Percentiles rank a stretch among this genome's conserved stretches.
phyloP scores from a whole-genome alignment of 495 filamentous ascomycete genomes.

The Achaetomiella virescens region DNA sequence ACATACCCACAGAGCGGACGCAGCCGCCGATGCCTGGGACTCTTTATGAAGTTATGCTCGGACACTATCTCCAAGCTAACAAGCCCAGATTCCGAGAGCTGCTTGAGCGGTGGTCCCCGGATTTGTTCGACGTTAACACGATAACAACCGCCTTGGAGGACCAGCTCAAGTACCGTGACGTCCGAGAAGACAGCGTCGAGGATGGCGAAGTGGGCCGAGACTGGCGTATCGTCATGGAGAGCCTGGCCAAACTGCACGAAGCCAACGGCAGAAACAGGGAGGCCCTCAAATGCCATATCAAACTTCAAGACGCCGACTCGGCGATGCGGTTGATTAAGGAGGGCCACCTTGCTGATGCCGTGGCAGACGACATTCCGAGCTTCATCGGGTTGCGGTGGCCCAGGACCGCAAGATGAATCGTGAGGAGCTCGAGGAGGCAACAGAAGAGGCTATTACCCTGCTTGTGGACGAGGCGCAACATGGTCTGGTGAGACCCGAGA shows the following conservation, averaged over 20 bases:
- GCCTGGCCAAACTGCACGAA: slow-evolving; percentile 76
- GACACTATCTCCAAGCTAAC: slow-evolving; percentile 73
- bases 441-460: slow-evolving; percentile 72
- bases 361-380: slow-evolving; percentile 81
- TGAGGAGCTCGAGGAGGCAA: slow-evolving; percentile 66
- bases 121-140: slow-evolving; percentile 68
- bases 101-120: slow-evolving; percentile 77
- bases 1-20: slow-evolving; percentile 68
- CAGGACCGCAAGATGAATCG: slow-evolving; percentile 60
- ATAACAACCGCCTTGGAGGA: slow-evolving; percentile 67
- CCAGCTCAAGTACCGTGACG: slow-evolving; percentile 61
- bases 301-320: slow-evolving; percentile 81
- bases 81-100: slow-evolving; percentile 64
- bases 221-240: slow-evolving; percentile 78
- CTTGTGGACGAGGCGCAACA: slow-evolving; percentile 87
- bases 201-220: slow-evolving; percentile 60
- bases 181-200: slow-evolving; percentile 62
- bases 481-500: slow-evolving; percentile 71
- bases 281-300: slow-evolving; percentile 82
- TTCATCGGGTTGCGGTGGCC: slow-evolving; percentile 83
- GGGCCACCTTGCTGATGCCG: slow-evolving; percentile 74
- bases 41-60: slow-evolving; percentile 79
- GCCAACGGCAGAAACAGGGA: slow-evolving; percentile 71
- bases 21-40: slow-evolving; percentile 73
- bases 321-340: slow-evolving; percentile 79